phyloP scores from a whole-genome alignment of 129 eudicot species.

The Centaurea solstitialis region DNA sequence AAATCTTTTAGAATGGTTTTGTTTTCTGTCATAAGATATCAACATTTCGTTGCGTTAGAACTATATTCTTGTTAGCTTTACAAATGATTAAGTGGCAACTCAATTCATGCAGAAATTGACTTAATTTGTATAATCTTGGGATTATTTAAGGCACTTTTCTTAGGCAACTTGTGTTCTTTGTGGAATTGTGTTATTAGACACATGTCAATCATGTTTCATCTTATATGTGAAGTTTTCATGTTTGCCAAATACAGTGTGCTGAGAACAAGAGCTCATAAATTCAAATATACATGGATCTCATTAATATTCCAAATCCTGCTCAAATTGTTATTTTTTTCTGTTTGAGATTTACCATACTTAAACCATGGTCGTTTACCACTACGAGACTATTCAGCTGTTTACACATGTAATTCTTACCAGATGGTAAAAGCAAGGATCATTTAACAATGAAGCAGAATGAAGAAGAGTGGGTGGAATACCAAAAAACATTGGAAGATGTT shows the following conservation, averaged over 20 bases:
- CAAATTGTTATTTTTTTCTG: background rate
- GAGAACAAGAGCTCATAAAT: background rate
- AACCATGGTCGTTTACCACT: background rate
- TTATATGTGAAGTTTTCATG: background rate
- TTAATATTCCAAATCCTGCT: background rate
- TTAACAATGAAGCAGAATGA: slow-evolving; percentile 89
- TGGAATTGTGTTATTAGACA: background rate
- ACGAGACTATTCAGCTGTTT: background rate
- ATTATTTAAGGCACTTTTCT: background rate
- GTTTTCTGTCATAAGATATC: background rate
- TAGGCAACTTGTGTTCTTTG: background rate
- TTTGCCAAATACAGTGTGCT: background rate
- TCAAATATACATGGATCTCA: background rate
- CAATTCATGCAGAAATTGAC: background rate
- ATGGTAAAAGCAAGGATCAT: slow-evolving; percentile 92
- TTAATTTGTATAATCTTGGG: background rate
- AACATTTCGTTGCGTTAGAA: background rate
- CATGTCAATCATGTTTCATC: background rate
- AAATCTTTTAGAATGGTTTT: background rate
- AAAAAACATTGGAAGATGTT: slow-evolving; percentile 70
- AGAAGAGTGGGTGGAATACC: slow-evolving; percentile 88
- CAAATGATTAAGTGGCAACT: slow-evolving; percentile 10
- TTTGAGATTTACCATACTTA: background rate
- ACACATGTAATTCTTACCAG: slow-evolving; percentile 36
- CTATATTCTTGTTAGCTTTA: background rate